A percentile compares a stretch with the other conserved stretches of the same genome.
phyloP scores from a whole-genome alignment of 1,284 basidiomycete genomes.

The Ustilago tritici region DNA sequence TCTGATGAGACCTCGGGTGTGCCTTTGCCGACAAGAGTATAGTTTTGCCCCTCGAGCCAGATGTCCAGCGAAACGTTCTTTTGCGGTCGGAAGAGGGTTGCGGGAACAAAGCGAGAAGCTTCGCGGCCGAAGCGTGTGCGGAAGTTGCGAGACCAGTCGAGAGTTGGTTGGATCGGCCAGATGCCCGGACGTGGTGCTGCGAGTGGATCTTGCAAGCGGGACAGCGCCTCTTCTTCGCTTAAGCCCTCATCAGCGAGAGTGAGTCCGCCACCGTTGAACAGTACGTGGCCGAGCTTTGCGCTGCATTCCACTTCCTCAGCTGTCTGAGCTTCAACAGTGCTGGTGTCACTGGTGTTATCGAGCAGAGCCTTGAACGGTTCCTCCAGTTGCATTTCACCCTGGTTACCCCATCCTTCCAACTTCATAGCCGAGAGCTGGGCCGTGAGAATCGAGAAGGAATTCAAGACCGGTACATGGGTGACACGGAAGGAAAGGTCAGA shows the following conservation, averaged over 20 bases:
- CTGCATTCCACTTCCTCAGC: conserved; percentile 17
- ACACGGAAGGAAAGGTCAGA: conserved; percentile 40
- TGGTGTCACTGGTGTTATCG: not conserved
- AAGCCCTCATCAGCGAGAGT: conserved; percentile 31
- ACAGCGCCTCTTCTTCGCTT: conserved; percentile 27
- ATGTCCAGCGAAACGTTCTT: conserved; percentile 37
- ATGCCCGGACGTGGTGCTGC: conserved; percentile 33
- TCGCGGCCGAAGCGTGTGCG: conserved; percentile 31
- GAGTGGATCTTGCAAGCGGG: conserved; percentile 36
- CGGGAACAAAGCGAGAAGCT: conserved; percentile 37
- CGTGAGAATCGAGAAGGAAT: conserved; percentile 18
- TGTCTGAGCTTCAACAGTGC: not conserved
- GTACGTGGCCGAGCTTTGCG: conserved; percentile 36
- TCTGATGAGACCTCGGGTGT: not conserved
- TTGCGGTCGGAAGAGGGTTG: conserved; percentile 40
- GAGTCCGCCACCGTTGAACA: conserved; percentile 29
- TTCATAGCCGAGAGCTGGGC: conserved; percentile 23
- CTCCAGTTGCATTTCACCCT: conserved; percentile 11
- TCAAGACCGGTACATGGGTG: conserved; percentile 25
- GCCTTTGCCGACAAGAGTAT: not conserved
- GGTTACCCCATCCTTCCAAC: conserved; percentile 26
- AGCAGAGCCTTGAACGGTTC: conserved; percentile 30
- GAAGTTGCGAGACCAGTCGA: conserved; percentile 35
- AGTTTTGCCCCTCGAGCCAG: conserved; percentile 42
- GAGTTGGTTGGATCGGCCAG: conserved; percentile 31